These are phyloP conservation scores for Aquilaria agallochum DNA, from an alignment of 441 rosid genomes.

Conservation along the genomic window DNA sequence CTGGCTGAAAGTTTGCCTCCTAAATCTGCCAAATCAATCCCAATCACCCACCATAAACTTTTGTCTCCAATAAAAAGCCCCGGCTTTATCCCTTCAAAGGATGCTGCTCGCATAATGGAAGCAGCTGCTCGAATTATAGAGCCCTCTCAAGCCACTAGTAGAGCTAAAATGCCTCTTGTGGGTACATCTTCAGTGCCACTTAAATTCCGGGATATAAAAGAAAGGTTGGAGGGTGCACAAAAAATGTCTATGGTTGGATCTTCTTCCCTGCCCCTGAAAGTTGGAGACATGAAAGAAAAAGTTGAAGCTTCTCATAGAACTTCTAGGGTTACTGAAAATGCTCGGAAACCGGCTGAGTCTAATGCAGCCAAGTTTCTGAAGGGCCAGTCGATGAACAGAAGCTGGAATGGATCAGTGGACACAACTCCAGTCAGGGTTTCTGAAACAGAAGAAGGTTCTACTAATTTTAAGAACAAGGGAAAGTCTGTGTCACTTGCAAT, in stretches of 20 bases:
- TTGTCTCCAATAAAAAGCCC: constrained; percentile 96
- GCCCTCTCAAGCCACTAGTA: constrained; percentile 42
- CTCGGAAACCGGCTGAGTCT: constrained; percentile 43
- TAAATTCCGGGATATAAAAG: constrained; percentile 64
- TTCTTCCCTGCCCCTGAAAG: constrained; percentile 31
- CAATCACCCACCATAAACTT: constrained; percentile 84
- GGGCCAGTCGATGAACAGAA: constrained; percentile 63
- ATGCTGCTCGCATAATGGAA: constrained; percentile 95
- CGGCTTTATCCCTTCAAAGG: constrained; percentile 71
- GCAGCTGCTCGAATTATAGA: constrained; percentile 89
- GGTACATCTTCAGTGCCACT: constrained; percentile 67
- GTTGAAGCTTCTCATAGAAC: constrained; percentile 42
- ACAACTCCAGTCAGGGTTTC: constrained; percentile 32
- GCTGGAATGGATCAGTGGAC: constrained; percentile 65
- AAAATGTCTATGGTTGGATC: constrained; percentile 38
- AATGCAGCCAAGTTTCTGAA: constrained; percentile 53
- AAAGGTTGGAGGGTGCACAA: constrained; percentile 61
- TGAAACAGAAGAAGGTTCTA: constrained; percentile 41
- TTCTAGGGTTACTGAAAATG: constrained; percentile 40
- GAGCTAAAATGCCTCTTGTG: constrained; percentile 40
- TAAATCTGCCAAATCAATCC: constrained; percentile 91
- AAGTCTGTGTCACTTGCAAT: constrained; percentile 84
- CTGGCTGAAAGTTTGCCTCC: constrained; percentile 94
- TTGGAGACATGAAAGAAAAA: constrained; percentile 54
- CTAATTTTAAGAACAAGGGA: constrained; percentile 41